Evolutionary conservation across 2,329 filamentous ascomycete genomes (phyloP), one percentile per base, ranked within the genome.

Genomic region (Geosmithia putterillii): DNA sequence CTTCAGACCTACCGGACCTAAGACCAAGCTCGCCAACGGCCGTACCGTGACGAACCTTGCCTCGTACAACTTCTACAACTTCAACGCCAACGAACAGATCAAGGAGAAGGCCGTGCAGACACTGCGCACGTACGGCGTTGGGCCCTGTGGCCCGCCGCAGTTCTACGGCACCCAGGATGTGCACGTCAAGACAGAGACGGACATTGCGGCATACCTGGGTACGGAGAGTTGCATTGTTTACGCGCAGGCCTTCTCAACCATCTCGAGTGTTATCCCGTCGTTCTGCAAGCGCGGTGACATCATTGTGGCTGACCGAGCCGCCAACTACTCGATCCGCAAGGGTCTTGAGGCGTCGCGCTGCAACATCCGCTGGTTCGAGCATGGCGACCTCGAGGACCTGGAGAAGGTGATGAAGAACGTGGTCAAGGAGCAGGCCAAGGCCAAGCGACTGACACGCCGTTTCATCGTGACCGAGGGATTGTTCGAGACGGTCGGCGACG

Each of bases 111-210:
- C 90, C 1, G 88, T 98, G 48, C 83, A 90, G 61, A 94, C 89
- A 0, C 75, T 98, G 35, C 85, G 90, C 47, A 94, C 86, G 18
- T 98, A 98, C 55, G 92, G 92, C 45, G 94, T 98, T 36, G 94
- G 92, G 8, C 90, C 92, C 45, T 98, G 92, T 59, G 92, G 92
- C 18, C 92, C 92, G 17, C 92, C 92, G 6, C 89, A 94, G 50
- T 98, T 98, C 67, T 98, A 98, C 66, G 92, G 89, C 50, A 98
- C 88, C 25, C 90, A 96, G 61, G 92, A 98, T 64, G 89, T 96
- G 39, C 92, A 98, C 63, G 90, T 95, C 78, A 92, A 94, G 69
- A 88, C 87, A 15, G 92, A 98, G 65, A 79, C 86, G 45, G 90
- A 96, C 59, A 89, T 98, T 56, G 88, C 92, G 20, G 76, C 84